Conservation (phyloP, 108 stramenopile genomes). For the Fistulifera pelliculosa region DNA sequence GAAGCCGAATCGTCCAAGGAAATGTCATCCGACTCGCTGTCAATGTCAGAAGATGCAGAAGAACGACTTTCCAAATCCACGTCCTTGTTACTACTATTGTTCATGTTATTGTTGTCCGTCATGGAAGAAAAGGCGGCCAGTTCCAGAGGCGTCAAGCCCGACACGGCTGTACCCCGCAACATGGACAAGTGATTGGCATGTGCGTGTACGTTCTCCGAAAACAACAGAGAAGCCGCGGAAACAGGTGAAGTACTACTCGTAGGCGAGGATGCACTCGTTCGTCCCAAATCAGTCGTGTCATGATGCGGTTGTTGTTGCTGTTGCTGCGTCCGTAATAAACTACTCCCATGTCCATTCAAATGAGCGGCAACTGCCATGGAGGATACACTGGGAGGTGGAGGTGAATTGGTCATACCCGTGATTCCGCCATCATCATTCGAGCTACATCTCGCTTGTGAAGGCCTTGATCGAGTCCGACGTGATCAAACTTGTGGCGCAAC, state of each 20-base stretch:
- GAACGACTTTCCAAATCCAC: conserved; percentile 25
- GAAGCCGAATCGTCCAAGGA: conserved; percentile 61
- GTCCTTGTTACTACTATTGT: conserved; percentile 7
- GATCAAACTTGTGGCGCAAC: conserved; percentile 36
- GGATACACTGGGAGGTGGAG: conserved; percentile 29
- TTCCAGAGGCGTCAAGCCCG: conserved; percentile 30
- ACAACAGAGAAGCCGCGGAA: too few relatives aligned
- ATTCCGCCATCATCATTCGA: conserved; percentile 15
- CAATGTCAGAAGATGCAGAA: conserved; percentile 49
- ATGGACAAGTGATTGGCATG: conserved; percentile 33
- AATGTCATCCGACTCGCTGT: conserved; percentile 51
- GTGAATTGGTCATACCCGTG: conserved; percentile 27
- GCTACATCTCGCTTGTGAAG: conserved; percentile 4
- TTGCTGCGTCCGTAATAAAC: too few relatives aligned
- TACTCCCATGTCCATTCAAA: conserved; percentile 1
- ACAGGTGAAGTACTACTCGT: too few relatives aligned
- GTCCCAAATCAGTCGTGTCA: too few relatives aligned
- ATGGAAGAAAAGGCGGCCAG: conserved; percentile 18
- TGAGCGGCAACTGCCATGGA: conserved; percentile 13
- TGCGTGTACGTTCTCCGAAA: too few relatives aligned
- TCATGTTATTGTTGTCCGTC: too few relatives aligned
- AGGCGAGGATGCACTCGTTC: too few relatives aligned
- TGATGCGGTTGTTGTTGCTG: too few relatives aligned
- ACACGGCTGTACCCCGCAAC: conserved; percentile 27
- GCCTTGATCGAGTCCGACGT: conserved; percentile 32